phyloP scores from a whole-genome alignment of 768 basidiomycete genomes.

The Termitomyces sp. region DNA sequence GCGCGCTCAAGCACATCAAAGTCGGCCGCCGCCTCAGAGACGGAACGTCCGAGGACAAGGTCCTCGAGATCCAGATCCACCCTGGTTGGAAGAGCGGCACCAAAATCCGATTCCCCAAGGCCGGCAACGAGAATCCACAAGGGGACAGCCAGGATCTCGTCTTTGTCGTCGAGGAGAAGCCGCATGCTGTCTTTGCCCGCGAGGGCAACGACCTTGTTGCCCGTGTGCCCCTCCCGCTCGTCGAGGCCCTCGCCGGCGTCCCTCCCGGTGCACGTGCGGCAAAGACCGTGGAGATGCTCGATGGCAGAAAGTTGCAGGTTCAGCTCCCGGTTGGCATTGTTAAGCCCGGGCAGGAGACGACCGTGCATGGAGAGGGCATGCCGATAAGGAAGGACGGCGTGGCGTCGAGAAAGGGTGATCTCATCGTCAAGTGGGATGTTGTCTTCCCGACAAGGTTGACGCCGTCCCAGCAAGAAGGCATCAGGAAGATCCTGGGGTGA shows the following conservation, averaged over 20 bases:
- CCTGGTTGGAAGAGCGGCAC: conserved; percentile 98
- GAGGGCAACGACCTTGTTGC: conserved; percentile 78
- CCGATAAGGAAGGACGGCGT: conserved; percentile 79
- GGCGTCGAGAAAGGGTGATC: conserved; percentile 72
- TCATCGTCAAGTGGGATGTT: conserved; percentile 79
- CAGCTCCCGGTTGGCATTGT: conserved; percentile 61
- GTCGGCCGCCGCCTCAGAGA: conserved; percentile 69
- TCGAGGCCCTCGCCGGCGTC: conserved; percentile 74
- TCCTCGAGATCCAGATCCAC: conserved; percentile 71
- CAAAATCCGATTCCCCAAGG: conserved; percentile 83
- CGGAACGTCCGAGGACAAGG: conserved; percentile 79
- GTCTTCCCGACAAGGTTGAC: conserved; percentile 78
- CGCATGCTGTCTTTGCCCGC: conserved; percentile 68
- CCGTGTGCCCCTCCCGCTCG: conserved; percentile 60
- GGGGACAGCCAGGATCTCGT: conserved; percentile 88
- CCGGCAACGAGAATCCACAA: conserved; percentile 69
- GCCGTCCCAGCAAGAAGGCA: conserved; percentile 70
- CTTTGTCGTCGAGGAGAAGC: conserved; percentile 95
- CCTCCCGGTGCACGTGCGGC: conserved; percentile 25
- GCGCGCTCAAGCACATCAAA: conserved; percentile 84
- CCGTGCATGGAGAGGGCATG: conserved; percentile 79
- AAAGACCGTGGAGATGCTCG: conserved; percentile 65
- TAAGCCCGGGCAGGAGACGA: conserved; percentile 72
- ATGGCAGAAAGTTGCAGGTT: conserved; percentile 74
- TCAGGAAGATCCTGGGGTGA: conserved; percentile 60